Base-by-base conservation (phyloP, 1,284 basidiomycete genomes). In the Trichosporon inkin region DNA sequence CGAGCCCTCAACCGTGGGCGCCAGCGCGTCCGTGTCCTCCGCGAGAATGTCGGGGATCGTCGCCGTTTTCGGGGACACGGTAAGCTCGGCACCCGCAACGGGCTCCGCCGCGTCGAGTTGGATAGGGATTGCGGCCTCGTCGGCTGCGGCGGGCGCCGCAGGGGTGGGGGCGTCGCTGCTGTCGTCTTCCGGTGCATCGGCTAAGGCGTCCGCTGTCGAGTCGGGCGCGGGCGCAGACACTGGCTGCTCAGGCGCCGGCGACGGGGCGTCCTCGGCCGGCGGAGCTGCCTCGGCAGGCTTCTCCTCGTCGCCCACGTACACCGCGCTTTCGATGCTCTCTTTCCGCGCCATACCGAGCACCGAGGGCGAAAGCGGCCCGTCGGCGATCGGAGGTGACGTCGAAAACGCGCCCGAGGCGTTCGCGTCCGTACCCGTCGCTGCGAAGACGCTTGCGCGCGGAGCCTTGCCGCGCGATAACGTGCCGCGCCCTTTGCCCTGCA, bases 381-480 rank as follows among this genome's bases (percentile, higher is more conserved):
- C 55, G 6, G 39, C 36, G 34, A 39, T 56, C 6, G 55, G 19
- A 6, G 39, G 40, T 17, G 28, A 35, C 11, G 34, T 56, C 19
- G 56, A 39, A 20, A 39, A 54, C 34, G 22, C 28, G 14, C 44
- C 44, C 13, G 44, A 49, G 24, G 40, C 22, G 36, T 49, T 47
- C 22, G 41, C 44, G 16, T 51, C 41, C 4, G 56, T 35, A 1
- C 35, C 34, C 14, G 56, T 37, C 6, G 41, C 44, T 5, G 44
- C 44, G 7, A 49, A 49, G 44, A 49, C 44, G n/a, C 52, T 56
- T 2, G 54, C 58, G 41, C 64, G 59, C 24, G 61, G 54, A 2
- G 59, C 55, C 57, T 66, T 66, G 55, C 64, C 64, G 13, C 64
- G 59, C 38, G 59, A 56, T 37, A 66, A 34, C 20, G 64, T 66